Evolutionary conservation across 176 grass and related monocot genomes (phyloP), one percentile per base, ranked within the genome.

Genomic region (Paspalum vaginatum): DNA sequence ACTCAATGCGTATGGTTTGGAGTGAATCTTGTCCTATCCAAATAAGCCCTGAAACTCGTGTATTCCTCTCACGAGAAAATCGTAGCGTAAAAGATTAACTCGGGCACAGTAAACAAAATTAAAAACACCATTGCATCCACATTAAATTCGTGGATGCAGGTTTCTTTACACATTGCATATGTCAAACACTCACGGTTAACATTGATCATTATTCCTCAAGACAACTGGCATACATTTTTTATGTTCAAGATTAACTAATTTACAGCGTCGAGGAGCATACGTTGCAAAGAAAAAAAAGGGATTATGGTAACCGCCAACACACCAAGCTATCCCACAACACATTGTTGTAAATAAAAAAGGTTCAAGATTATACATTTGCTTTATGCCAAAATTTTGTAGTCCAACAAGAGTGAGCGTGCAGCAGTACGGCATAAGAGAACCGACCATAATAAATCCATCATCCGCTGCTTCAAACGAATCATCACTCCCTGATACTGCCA

Each of bases 321-420:
- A 81, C 54, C 8, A 52, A 65, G 65, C 76, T 85, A 77, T 50
- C 56, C 10, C 21, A 49, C 77, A 85, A 2, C 63, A 78, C 65
- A 49, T 7, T 16, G 20, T 71, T 60, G 63, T 72, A 61, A 37
- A 70, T 27, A 22, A 48, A 49, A 79, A 85, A 52, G 57, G 15
- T n/a, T 74, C 67, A 13, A 84, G 48, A 70, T 84, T 84, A 75
- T 78, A 90, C 61, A 82, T 20, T 61, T 87, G 76, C 68, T 65
- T 81, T 68, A 78, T 82, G 78, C 73, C 88, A 88, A 91, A 88
- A 85, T 79, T 87, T 61, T 81, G 82, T 70, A 64, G 77, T 73
- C 45, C 63, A 81, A 75, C 39, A 41, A 65, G 74, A 51, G 78
- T 21, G 50, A 53, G 72, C 61, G 40, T 41, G 24, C 61, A 72